Evolutionary conservation across 305 asterid genomes (phyloP), one percentile per base, ranked within the genome.

Genomic region (Coffea humblotiana): DNA sequence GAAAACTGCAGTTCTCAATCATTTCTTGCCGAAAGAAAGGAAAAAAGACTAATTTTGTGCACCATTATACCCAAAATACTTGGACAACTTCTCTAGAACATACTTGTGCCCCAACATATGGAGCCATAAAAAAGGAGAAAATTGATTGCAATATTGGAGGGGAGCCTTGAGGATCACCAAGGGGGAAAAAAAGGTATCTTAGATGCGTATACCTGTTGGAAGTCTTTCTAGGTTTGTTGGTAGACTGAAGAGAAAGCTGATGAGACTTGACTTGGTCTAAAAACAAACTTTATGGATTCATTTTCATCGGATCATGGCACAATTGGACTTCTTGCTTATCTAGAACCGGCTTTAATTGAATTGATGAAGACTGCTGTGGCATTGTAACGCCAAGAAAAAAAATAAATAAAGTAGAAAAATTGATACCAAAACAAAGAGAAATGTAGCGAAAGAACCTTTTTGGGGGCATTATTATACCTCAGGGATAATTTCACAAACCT

Each of bases 181-280:
- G 35, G 13, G 4, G 67, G 32, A 58, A 35, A 5, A 2, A 35
- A 35, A 67, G n/a, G 5, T 8, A 0, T 9, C 21, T 74, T 1
- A 27, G 56, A 23, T 21, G 21, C 27, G 25, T 15, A 18, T 68
- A 35, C 19, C 27, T 68, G 25, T 35, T 76, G 72, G 18, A 76
- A 76, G 60, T 25, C 47, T 64, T 45, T 64, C 29, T 25, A 63
- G 72, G 79, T 8, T 18, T 73, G 58, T 63, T 6, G 43, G 71
- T 29, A 61, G 71, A 58, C 51, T 43, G 18, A 40, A 51, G 27
- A 23, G 23, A 18, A 58, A 60, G 43, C 3, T 37, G 5, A 18
- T 45, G 32, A 70, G 80, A 80, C 81, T 85, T 83, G 86, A 83
- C 88, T 75, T 71, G 87, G 86, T 85, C 88, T 45, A 61, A 43